Base-by-base conservation (phyloP, 2,329 filamentous ascomycete genomes). In the Trichoderma atroviride region DNA sequence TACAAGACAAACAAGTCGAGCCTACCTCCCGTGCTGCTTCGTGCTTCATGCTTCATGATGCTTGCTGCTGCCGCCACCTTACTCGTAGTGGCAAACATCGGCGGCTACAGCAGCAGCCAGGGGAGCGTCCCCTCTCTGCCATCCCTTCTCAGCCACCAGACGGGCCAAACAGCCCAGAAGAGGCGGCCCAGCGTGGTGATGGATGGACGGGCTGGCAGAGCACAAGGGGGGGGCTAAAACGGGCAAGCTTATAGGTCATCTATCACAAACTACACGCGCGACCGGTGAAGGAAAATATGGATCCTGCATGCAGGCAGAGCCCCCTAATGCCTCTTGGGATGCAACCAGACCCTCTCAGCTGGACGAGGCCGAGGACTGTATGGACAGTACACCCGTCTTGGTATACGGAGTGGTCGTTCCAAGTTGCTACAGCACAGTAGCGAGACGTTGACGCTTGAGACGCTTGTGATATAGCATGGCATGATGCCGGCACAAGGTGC, bases 261-360 rank as follows among this genome's bases (percentile, higher is more conserved):
- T 77, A 73, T 78, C 76, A 78, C 67, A 77, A 77, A 74, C 71
- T 61, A 76, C 75, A 71, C 10, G 72, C 67, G 59, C 69, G 65
- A 74, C 72, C 72, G 74, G 74, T 74, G 73, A 73, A 72, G 70
- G 69, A 56, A 58, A 57, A 65, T 59, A 53, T 68, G 65, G 65
- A 61, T 61, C 65, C 57, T 43, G 65, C 43, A 61, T 61, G 65
- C 56, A 56, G 64, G 64, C 64, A 68, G 64, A 53, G 63, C 37
- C 50, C 65, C 65, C 64, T 24, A 33, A 29, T 59, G 29, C 52
- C 55, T 37, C 33, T 52, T 33, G 47, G 47, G 29, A 53, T 58
- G 63, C 55, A n/a, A 37, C 37, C 63, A 27, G 53, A 57, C 55
- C 63, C 55, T 67, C 63, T 66, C 63, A 67, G 63, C 63, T 67